phyloP scores from a whole-genome alignment of 768 basidiomycete genomes.

The Neoboletus magnificus region DNA sequence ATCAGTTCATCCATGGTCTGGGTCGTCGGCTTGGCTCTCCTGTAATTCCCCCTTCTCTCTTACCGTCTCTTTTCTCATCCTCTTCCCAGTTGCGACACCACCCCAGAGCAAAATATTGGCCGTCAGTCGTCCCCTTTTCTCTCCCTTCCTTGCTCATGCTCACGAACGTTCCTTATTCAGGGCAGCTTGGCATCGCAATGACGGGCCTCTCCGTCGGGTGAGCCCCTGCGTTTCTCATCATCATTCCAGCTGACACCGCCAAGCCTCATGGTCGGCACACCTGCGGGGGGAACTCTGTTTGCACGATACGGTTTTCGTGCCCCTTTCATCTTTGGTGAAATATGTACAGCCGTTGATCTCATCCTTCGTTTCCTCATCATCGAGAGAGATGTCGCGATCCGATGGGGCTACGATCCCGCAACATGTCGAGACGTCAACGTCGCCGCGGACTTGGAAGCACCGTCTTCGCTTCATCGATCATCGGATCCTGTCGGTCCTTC shows the following conservation, averaged over 20 bases:
- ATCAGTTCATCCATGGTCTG: conserved; percentile 59
- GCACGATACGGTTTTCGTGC: conserved; percentile 54
- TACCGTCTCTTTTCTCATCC: conserved; percentile 6
- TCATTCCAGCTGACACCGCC: not conserved
- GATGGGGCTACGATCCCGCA: conserved; percentile 46
- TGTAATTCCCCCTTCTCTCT: conserved; percentile 35
- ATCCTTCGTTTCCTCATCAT: conserved; percentile 53
- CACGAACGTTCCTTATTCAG: conserved; percentile 26
- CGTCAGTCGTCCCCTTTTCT: conserved; percentile 35
- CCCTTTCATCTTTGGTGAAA: conserved; percentile 55
- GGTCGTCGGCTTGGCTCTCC: conserved; percentile 58
- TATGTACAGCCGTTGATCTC: conserved; percentile 47
- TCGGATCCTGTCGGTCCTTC: not conserved
- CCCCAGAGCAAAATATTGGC: conserved; percentile 46
- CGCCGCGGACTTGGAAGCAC: conserved; percentile 5
- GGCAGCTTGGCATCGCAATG: conserved; percentile 62
- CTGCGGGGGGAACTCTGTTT: conserved; percentile 55
- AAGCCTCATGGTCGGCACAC: conserved; percentile 55
- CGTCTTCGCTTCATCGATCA: not conserved
- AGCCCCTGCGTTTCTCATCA: not conserved
- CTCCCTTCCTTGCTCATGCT: not conserved
- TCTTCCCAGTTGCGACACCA: conserved; percentile 49
- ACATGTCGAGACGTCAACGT: conserved; percentile 10
- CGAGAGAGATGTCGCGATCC: conserved; percentile 49
- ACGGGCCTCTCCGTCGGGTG: conserved; percentile 55